A percentile compares a stretch with the other conserved stretches of the same genome.
Evolutionary conservation across 768 basidiomycete genomes (phyloP).

Genomic region (Suillus tomentosus): DNA sequence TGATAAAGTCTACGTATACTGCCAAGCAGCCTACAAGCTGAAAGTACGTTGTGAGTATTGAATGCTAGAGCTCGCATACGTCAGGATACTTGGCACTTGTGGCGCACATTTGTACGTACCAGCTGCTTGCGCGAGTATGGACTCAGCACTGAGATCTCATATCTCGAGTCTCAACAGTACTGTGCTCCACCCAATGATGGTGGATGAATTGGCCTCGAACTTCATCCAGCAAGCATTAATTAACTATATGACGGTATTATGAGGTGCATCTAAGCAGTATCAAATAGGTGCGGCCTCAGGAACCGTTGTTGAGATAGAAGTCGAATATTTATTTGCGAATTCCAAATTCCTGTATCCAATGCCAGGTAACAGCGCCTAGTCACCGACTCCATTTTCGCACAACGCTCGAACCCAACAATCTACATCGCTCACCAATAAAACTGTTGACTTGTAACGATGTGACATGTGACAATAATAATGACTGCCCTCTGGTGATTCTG

Average conservation of each 20-base stretch:
- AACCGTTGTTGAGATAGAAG: background rate
- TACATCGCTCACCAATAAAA: too few relatives aligned
- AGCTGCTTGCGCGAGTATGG: background rate
- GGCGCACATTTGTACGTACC: background rate
- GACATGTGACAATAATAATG: too few relatives aligned
- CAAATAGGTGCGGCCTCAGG: background rate
- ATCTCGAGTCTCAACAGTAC: background rate
- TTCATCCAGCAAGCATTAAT: background rate
- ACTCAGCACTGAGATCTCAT: background rate
- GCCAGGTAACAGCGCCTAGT: too few relatives aligned
- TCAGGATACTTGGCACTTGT: background rate
- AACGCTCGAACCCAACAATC: too few relatives aligned
- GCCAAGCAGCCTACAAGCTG: background rate
- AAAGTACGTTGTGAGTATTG: background rate
- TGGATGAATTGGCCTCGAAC: background rate
- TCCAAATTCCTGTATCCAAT: background rate
- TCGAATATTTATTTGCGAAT: background rate
- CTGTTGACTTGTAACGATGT: too few relatives aligned
- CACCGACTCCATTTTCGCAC: too few relatives aligned
- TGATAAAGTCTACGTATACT: background rate
- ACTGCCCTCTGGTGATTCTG: too few relatives aligned
- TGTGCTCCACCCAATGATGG: background rate
- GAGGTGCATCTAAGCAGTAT: background rate
- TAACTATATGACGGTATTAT: background rate
- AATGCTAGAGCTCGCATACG: background rate